Evolutionary conservation across 1,139 yeast species (phyloP).

Genomic region (Blastobotrys capitulatus): DNA sequence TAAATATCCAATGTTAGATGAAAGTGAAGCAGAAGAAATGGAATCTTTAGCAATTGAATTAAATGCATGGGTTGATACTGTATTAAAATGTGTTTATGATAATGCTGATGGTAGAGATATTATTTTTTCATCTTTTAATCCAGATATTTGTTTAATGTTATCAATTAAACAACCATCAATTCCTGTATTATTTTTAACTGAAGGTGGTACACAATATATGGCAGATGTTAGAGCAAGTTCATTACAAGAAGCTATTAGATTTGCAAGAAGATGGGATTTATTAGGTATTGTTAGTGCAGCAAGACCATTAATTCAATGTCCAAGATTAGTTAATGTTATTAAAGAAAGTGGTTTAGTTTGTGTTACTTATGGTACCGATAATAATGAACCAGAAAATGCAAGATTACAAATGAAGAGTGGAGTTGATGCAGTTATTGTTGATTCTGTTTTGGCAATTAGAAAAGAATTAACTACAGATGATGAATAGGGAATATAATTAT

Average conservation of each 20-base stretch:
- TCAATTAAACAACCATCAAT: conserved; percentile 91
- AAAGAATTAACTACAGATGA: conserved; percentile 49
- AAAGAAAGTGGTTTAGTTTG: conserved; percentile 89
- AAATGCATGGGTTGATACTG: conserved; percentile 77
- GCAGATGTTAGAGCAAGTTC: conserved; percentile 87
- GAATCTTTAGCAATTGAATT: conserved; percentile 80
- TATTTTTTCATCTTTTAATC: conserved; percentile 90
- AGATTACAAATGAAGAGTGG: conserved; percentile 88
- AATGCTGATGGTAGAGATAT: conserved; percentile 76
- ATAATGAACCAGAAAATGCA: conserved; percentile 82
- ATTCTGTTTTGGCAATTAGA: conserved; percentile 87
- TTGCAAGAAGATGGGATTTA: conserved; percentile 87
- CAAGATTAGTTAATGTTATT: conserved; percentile 81
- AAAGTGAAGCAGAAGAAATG: conserved; percentile 83
- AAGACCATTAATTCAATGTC: conserved; percentile 75
- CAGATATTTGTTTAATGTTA: conserved; percentile 80
- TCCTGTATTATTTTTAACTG: conserved; percentile 76
- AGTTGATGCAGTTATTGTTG: conserved; percentile 96
- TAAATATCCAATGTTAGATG: conserved; percentile 94
- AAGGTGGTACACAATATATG: conserved; percentile 76
- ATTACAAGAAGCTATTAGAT: conserved; percentile 84
- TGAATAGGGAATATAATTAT: neutral
- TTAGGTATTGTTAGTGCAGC: conserved; percentile 93
- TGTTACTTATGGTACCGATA: conserved; percentile 82
- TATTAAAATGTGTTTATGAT: conserved; percentile 74